These are phyloP conservation scores for Pseudozyma sp. DNA, from an alignment of 1,284 basidiomycete species.

Conservation along the genomic window DNA sequence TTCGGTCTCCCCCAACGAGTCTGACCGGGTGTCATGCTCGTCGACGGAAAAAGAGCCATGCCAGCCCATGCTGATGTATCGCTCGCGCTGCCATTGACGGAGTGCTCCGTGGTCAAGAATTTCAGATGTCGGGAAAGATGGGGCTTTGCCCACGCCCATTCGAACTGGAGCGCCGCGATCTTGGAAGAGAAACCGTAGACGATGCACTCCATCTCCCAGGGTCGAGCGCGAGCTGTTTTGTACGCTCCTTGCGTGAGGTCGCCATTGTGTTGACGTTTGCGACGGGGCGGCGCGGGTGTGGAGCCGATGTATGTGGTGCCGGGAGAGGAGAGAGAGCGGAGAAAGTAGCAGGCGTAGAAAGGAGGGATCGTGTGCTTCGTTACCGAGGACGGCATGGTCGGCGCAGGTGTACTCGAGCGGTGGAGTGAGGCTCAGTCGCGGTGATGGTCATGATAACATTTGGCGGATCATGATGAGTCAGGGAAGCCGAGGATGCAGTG, in stretches of 20 bases:
- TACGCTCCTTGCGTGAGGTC: constrained; percentile 80
- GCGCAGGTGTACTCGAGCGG: no score
- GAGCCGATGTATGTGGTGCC: constrained; percentile 79
- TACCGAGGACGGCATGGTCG: constrained; percentile 50
- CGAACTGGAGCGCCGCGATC: constrained; percentile 83
- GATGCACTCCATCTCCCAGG: constrained; percentile 91
- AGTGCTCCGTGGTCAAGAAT: constrained; percentile 32
- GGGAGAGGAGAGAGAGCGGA: constrained; percentile 71
- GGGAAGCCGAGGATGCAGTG: background rate
- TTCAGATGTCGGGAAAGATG: constrained; percentile 71
- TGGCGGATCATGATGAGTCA: no score
- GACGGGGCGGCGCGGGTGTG: constrained; percentile 81
- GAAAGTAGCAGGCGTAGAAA: constrained; percentile 89
- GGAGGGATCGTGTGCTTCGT: constrained; percentile 76
- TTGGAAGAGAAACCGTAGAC: constrained; percentile 88
- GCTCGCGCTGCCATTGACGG: background rate
- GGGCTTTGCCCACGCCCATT: constrained; percentile 91
- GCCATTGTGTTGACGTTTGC: constrained; percentile 88
- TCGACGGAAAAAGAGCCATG: constrained; percentile 49
- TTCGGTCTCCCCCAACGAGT: constrained; percentile 33
- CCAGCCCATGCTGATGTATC: constrained; percentile 17
- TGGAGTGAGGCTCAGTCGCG: background rate
- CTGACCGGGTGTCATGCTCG: constrained; percentile 35
- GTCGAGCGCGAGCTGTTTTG: constrained; percentile 78
- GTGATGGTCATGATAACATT: no score